phyloP scores from a whole-genome alignment of 2,329 filamentous ascomycete species.

The Metarhizium sp. region DNA sequence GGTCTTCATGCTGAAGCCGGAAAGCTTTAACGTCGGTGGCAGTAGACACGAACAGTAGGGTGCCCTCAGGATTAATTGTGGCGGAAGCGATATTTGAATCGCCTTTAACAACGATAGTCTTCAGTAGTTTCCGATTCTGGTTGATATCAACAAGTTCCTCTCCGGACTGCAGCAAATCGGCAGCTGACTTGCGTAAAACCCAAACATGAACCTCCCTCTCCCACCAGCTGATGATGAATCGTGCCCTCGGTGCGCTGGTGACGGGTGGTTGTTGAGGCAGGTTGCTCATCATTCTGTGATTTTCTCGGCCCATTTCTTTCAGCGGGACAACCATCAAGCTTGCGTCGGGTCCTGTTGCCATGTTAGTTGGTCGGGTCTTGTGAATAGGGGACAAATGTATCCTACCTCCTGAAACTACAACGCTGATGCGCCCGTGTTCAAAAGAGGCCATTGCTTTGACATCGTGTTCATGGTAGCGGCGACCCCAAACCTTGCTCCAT shows the following conservation, averaged over 20 bases:
- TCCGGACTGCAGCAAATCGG: slow-evolving; percentile 32
- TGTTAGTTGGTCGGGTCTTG: slow-evolving; percentile 5
- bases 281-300: slow-evolving; percentile 73
- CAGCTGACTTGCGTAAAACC: slow-evolving; percentile 42
- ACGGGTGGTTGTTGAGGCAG: slow-evolving; percentile 72
- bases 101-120: slow-evolving; percentile 58
- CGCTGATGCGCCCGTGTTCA: slow-evolving; percentile 72
- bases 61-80: slow-evolving; percentile 61
- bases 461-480: slow-evolving; percentile 84
- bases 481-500: slow-evolving; percentile 82
- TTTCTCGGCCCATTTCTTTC: slow-evolving; percentile 62
- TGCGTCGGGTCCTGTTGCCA: slow-evolving; percentile 64
- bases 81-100: slow-evolving; percentile 78
- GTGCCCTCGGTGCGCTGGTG: slow-evolving; percentile 59
- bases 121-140: slow-evolving; percentile 55
- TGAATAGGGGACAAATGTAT: slow-evolving; percentile 3
- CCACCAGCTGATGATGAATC: slow-evolving; percentile 87
- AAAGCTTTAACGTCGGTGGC: slow-evolving; percentile 69
- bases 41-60: slow-evolving; percentile 68
- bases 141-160: slow-evolving; percentile 33
- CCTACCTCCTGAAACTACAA: slow-evolving; percentile 84
- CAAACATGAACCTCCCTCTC: slow-evolving; percentile 80
- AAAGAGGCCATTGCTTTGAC: slow-evolving; percentile 91
- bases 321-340: slow-evolving; percentile 75
- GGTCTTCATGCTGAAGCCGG: slow-evolving; percentile 45